A percentile compares a stretch with the other conserved stretches of the same genome.
Conservation (phyloP, 1,139 yeast species). For the Yamadazyma epiphylla region DNA sequence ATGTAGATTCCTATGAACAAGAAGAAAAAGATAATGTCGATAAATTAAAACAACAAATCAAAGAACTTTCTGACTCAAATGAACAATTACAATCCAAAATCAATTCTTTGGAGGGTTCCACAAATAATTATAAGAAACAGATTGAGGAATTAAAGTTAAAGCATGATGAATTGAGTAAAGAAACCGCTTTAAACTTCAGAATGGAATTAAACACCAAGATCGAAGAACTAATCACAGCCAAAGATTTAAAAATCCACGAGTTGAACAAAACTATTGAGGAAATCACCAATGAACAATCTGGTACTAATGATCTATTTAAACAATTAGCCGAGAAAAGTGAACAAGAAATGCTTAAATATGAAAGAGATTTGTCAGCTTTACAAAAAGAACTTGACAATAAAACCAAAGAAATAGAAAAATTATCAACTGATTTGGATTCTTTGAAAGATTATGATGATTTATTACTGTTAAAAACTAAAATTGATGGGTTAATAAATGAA, state of each 20-base stretch:
- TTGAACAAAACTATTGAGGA: slow-evolving; percentile 7
- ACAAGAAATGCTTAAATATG: slow-evolving; percentile 8
- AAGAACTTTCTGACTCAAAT: slow-evolving; percentile 7
- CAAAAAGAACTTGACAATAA: slow-evolving; percentile 4
- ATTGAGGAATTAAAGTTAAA: slow-evolving; percentile 2
- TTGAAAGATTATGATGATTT: slow-evolving; percentile 1
- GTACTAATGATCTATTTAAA: slow-evolving; percentile 3
- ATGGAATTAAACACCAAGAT: slow-evolving; percentile 26
- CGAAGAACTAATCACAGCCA: slow-evolving; percentile 24
- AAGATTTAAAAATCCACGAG: slow-evolving; percentile 17
- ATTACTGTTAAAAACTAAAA: slow-evolving; percentile 2
- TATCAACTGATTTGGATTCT: slow-evolving; percentile 1
- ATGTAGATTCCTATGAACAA: slow-evolving; percentile 2
- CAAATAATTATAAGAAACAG: slow-evolving; percentile 1
- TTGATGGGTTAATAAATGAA: slow-evolving; percentile 1
- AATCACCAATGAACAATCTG: slow-evolving; percentile 6
- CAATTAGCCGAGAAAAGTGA: slow-evolving; percentile 9
- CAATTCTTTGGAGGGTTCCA: neutral
- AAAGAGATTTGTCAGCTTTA: slow-evolving; percentile 7
- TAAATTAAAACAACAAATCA: slow-evolving; percentile 3
- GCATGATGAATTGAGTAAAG: slow-evolving; percentile 10
- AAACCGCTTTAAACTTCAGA: slow-evolving; percentile 20
- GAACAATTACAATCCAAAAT: slow-evolving; percentile 4
- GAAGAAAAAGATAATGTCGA: neutral
- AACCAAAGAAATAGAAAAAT: slow-evolving; percentile 3